Percentiles rank a stretch among this genome's conserved stretches.
These are phyloP conservation scores for Aspergillus nomiae DNA, from an alignment of 2,329 filamentous ascomycete genomes.

Conservation along the genomic window DNA sequence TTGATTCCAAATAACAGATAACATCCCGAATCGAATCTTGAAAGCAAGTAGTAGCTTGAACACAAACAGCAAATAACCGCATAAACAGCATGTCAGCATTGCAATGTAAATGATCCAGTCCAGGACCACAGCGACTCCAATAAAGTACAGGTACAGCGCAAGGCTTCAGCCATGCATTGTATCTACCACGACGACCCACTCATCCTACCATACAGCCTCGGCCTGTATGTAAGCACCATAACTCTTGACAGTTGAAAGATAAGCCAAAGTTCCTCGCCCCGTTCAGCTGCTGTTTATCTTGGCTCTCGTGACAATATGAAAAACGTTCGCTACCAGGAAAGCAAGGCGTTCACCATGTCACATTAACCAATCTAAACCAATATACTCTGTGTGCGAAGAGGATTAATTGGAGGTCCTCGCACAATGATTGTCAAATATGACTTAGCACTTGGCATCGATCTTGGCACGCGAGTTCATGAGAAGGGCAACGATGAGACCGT, in stretches of 20 bases:
- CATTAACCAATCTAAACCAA: background rate
- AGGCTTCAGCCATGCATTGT: conserved; percentile 25
- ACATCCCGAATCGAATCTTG: conserved; percentile 5
- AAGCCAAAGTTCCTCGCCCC: background rate
- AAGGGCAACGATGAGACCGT: conserved; percentile 96
- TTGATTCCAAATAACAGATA: conserved; percentile 4
- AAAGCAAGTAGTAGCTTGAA: conserved; percentile 1
- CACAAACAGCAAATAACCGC: conserved; percentile 11
- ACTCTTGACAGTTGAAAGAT: background rate
- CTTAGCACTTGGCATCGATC: conserved; percentile 64
- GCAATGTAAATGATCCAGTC: conserved; percentile 22
- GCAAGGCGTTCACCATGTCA: background rate
- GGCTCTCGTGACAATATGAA: background rate
- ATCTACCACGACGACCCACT: conserved; percentile 20
- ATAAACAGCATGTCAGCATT: conserved; percentile 20
- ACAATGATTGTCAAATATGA: conserved; percentile 15
- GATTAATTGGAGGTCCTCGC: conserved; percentile 8
- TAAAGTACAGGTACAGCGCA: conserved; percentile 28
- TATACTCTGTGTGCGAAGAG: conserved; percentile 10
- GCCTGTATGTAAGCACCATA: conserved; percentile 9
- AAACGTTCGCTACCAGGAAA: too few species aligned
- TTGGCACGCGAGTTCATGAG: conserved; percentile 96
- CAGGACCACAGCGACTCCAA: conserved; percentile 23
- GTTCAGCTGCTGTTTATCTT: background rate
- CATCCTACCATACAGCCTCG: conserved; percentile 13